These are phyloP conservation scores for Cercophora scortea DNA, from an alignment of 495 filamentous ascomycete genomes.

Conservation along the genomic window DNA sequence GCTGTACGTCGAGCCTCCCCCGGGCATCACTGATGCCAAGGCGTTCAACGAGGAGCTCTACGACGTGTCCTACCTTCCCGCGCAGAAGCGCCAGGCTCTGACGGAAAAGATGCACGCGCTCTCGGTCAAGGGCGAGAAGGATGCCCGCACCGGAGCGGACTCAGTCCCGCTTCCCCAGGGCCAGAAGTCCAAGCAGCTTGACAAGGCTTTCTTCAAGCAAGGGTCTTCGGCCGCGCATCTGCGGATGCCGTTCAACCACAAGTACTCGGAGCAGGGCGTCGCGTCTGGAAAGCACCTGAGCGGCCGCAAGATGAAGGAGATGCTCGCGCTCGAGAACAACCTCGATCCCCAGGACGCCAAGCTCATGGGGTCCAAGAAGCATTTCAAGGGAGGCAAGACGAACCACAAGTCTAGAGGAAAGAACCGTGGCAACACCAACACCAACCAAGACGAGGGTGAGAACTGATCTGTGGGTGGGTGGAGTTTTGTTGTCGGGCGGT, in stretches of 20 bases:
- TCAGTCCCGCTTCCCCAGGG: constrained; percentile 46
- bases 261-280: constrained; percentile 74
- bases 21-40: constrained; percentile 56
- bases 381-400: constrained; percentile 85
- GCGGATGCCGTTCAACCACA: constrained; percentile 73
- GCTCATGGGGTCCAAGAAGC: constrained; percentile 73
- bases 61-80: constrained; percentile 66
- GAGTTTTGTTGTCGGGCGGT: not conserved
- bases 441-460: constrained; percentile 12
- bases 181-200: constrained; percentile 63
- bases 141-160: constrained; percentile 14
- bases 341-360: constrained; percentile 77
- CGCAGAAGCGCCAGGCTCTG: constrained; percentile 58
- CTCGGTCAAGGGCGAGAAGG: constrained; percentile 3
- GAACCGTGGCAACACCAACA: constrained; percentile 9
- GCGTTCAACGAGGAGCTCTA: constrained; percentile 90
- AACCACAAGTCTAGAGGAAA: constrained; percentile 55
- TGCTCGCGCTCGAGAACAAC: constrained; percentile 79
- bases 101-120: constrained; percentile 37
- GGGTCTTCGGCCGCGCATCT: constrained; percentile 55
- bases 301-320: constrained; percentile 74
- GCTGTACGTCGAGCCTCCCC: constrained; percentile 84
- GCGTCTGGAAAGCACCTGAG: constrained; percentile 59
- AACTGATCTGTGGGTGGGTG: constrained; percentile 4
- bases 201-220: constrained; percentile 78